Base-by-base conservation (phyloP, 345 rosid genomes). In the Rhodomyrtus tomentosa region DNA sequence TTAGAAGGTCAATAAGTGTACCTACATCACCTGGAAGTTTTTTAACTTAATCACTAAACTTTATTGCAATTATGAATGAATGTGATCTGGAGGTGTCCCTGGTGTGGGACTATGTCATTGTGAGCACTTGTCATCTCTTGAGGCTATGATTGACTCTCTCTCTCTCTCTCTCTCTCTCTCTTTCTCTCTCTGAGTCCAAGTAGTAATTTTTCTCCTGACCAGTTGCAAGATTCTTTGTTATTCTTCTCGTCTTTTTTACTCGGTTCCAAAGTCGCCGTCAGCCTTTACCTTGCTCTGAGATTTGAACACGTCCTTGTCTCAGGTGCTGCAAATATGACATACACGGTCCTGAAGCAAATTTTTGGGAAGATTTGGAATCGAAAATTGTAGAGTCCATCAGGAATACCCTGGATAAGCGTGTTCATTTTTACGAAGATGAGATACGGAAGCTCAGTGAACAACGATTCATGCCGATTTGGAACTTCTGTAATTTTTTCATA, bases 241-340 rank as follows among this genome's bases (percentile, higher is more conserved):
- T 50, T 81, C 42, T 68, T 68, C 45, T 68, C 45, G 20, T 20
- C 13, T 68, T 68, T 68, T 68, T 36, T 36, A 68, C 45, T 36
- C 9, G 25, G 79, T 32, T 32, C 79, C 45, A 68, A 68, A 36
- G 45, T 68, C 45, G 8, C 79, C 32, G 24, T 68, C 45, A 8
- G 24, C 25, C 45, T 36, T 68, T 85, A 8, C 87, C 85, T 89
- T 89, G 82, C 73, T 90, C 88, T 88, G 82, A 87, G 42, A 72
- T 88, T 86, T 88, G 82, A 87, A 29, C 72, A n/a, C 85, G 36
- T 87, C 68, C 87, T 83, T 86, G 81, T 38, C 50, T 25, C 90
- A 97, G 99, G 95, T 97, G 99, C 87, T 97, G 99, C 92, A 95
- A 97, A 88, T 93, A 92, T 84, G 99, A 95, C 87, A 55, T 94